phyloP scores from a whole-genome alignment of 208 protist genomes.

The Naegleria gruberi region DNA sequence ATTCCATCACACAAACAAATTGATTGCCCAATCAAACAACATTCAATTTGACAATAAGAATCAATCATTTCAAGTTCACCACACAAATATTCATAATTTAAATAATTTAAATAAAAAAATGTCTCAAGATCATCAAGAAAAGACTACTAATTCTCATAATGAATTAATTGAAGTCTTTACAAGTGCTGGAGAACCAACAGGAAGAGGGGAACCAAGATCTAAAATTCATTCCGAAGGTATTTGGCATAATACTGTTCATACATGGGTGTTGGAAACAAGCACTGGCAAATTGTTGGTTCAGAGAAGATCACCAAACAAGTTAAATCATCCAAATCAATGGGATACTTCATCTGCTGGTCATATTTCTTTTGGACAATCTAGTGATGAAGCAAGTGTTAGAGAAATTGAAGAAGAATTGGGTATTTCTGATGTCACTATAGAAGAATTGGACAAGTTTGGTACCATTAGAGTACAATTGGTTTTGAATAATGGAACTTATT shows the following conservation, averaged over 20 bases:
- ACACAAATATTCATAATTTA: no score
- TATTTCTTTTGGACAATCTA: neutral
- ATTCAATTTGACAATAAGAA: no score
- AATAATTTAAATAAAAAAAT: no score
- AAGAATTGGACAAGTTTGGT: neutral
- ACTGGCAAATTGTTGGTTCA: neutral
- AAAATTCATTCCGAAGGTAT: neutral
- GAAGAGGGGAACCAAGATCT: neutral
- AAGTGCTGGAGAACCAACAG: neutral
- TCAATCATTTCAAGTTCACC: no score
- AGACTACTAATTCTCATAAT: no score
- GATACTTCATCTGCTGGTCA: neutral
- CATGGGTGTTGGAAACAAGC: neutral
- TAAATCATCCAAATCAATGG: neutral
- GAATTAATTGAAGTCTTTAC: neutral
- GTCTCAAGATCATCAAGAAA: no score
- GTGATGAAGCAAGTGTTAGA: neutral
- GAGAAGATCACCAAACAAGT: neutral
- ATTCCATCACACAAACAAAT: no score
- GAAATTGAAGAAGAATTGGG: constrained; percentile 11
- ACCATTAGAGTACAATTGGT: neutral
- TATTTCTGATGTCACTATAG: neutral
- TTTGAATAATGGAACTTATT: neutral
- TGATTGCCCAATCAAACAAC: no score
- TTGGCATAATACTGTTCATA: neutral